These are phyloP conservation scores for Aphanocladium album DNA, from an alignment of 2,329 filamentous ascomycete genomes.

Conservation along the genomic window DNA sequence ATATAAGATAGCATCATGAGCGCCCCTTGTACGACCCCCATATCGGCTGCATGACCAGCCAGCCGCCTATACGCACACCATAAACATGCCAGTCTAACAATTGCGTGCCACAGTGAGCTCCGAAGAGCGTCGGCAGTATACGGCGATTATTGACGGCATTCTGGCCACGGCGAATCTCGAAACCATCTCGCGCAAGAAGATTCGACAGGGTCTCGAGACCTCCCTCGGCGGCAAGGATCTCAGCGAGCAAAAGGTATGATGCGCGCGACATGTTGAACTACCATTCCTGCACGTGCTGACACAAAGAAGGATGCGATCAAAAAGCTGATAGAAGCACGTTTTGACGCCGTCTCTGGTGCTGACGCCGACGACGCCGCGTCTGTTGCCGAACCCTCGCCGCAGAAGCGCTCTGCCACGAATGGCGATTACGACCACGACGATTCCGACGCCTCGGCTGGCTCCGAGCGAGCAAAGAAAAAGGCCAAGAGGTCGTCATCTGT, in stretches of 20 bases:
- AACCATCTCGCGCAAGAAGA: constrained; percentile 60
- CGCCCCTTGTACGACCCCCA: constrained; percentile 20
- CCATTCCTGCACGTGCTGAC: background rate
- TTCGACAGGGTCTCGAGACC: constrained; percentile 51
- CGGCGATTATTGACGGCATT: constrained; percentile 55
- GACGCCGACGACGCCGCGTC: constrained; percentile 43
- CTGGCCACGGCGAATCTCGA: constrained; percentile 53
- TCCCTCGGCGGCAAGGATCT: constrained; percentile 53
- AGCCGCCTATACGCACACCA: background rate
- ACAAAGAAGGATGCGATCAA: constrained; percentile 59
- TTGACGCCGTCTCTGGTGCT: constrained; percentile 60
- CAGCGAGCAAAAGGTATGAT: constrained; percentile 51
- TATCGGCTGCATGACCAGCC: background rate
- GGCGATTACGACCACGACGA: constrained; percentile 34
- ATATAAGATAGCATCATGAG: constrained; percentile 19
- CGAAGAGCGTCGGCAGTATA: constrained; percentile 49
- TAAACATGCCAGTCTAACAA: background rate
- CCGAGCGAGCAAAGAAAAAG: constrained; percentile 56
- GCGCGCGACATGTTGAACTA: background rate
- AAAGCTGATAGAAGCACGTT: constrained; percentile 65
- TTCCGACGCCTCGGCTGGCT: constrained; percentile 42
- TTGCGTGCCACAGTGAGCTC: constrained; percentile 37
- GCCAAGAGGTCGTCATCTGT: constrained; percentile 56
- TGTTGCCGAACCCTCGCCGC: constrained; percentile 26
- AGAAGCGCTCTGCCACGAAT: constrained; percentile 32